Evolutionary conservation across 371 early-diverging fungal genomes (phyloP).

Genomic region (Cokeromyces recurvatus): DNA sequence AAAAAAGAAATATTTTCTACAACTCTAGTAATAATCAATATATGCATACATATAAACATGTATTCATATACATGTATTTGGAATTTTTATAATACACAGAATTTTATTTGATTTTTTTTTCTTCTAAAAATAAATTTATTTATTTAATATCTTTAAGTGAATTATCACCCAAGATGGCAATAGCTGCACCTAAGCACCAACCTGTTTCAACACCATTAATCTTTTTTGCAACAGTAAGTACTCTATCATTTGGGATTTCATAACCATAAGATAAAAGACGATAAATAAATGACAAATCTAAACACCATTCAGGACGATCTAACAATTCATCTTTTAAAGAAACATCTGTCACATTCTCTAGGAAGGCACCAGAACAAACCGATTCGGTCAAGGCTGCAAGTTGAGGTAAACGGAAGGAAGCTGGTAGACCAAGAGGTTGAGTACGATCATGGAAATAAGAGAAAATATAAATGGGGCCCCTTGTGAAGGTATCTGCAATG

Average conservation of each 20-base stretch:
- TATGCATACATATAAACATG: too few species aligned
- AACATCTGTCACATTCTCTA: conserved; percentile 35
- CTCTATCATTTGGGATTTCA: conserved; percentile 70
- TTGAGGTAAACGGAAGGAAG: conserved; percentile 54
- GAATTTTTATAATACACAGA: too few species aligned
- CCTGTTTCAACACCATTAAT: conserved; percentile 92
- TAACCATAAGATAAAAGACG: conserved; percentile 81
- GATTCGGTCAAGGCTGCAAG: conserved; percentile 55
- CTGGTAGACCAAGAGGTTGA: conserved; percentile 62
- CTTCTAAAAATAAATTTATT: too few species aligned
- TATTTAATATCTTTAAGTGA: conserved; percentile 27
- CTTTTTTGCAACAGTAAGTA: conserved; percentile 84
- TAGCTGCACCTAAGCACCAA: conserved; percentile 94
- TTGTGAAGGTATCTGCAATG: conserved; percentile 62
- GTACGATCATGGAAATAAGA: conserved; percentile 94
- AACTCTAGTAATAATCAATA: too few species aligned
- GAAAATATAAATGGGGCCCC: conserved; percentile 88
- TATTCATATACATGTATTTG: neutral
- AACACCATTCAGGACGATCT: conserved; percentile 76
- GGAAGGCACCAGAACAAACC: conserved; percentile 63
- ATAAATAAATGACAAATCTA: conserved; percentile 87
- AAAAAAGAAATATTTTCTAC: too few species aligned
- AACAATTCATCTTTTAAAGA: conserved; percentile 46
- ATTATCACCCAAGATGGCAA: conserved; percentile 65
- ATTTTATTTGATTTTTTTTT: too few species aligned